These are phyloP conservation scores for Wickerhamia fluorescens DNA, from an alignment of 805 yeast genomes.

Conservation along the genomic window DNA sequence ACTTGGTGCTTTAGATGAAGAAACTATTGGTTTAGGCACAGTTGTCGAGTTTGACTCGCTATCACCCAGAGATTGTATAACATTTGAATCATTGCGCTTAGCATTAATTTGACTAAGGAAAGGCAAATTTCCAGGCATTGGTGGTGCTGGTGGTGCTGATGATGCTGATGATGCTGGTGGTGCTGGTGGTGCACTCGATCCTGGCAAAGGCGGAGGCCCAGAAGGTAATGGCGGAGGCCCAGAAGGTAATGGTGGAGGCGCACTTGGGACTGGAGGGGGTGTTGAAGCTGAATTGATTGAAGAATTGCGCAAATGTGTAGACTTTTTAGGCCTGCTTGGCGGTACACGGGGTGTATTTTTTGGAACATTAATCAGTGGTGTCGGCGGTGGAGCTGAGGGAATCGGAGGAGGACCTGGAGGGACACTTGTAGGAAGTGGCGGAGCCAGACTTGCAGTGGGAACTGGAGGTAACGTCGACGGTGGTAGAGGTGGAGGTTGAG, in stretches of 20 bases:
- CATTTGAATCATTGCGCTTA: constrained; percentile 33
- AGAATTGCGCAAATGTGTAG: constrained; percentile 22
- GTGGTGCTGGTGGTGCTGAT: constrained; percentile 9
- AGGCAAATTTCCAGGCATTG: constrained; percentile 35
- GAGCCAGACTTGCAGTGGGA: constrained; percentile 11
- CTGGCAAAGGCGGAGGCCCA: constrained; percentile 2
- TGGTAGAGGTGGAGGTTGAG: constrained; percentile 3
- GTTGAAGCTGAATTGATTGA: constrained; percentile 1
- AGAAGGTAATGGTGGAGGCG: constrained; percentile 17
- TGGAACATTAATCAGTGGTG: constrained; percentile 12
- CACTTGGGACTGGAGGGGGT: constrained; percentile 4
- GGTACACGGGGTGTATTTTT: constrained; percentile 27
- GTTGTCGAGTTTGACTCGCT: constrained; percentile 15
- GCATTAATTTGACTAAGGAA: constrained; percentile 45
- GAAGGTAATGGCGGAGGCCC: constrained; percentile 11
- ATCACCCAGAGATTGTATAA: constrained; percentile 4
- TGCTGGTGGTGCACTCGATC: constrained; percentile 8
- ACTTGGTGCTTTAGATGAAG: constrained; percentile 17
- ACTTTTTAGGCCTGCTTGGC: constrained; percentile 34
- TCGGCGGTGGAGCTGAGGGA: constrained; percentile 6
- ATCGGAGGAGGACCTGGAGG: constrained; percentile 15
- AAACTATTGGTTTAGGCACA: constrained; percentile 13
- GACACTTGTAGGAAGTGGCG: constrained; percentile 12
- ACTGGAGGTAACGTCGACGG: constrained; percentile 6
- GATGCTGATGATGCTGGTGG: constrained; percentile 12